Evolutionary conservation across 176 grass and related monocot genomes (phyloP).

Genomic region (Neostapfia colusana): DNA sequence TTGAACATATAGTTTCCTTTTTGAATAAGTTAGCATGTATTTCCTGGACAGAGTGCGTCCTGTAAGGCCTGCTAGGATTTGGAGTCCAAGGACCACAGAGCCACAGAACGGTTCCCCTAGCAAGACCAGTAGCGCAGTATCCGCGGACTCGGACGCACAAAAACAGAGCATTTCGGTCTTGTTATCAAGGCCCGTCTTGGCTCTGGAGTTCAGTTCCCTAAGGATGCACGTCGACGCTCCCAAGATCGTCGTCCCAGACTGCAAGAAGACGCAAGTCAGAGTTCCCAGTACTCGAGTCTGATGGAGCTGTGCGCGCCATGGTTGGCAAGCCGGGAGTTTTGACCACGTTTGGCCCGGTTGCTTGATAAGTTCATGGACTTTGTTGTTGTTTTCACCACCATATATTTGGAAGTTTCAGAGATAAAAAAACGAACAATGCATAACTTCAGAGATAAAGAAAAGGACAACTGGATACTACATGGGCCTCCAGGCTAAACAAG

Average conservation of each 20-base stretch:
- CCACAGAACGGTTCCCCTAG: conserved; percentile 24
- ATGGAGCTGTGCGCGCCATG: background rate
- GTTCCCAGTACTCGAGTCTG: conserved; percentile 49
- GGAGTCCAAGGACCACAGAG: conserved; percentile 37
- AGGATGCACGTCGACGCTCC: conserved; percentile 81
- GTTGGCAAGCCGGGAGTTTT: conserved; percentile 18
- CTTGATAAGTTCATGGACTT: background rate
- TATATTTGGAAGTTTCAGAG: no score
- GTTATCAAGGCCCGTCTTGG: conserved; percentile 77
- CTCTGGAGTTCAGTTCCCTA: conserved; percentile 81
- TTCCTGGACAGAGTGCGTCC: conserved; percentile 58
- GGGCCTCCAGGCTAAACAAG: no score
- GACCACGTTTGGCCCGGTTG: conserved; percentile 18
- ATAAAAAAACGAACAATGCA: background rate
- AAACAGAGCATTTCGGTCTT: conserved; percentile 60
- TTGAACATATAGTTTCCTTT: background rate
- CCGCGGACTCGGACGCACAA: conserved; percentile 37
- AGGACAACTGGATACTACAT: no score
- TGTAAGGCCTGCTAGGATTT: conserved; percentile 65
- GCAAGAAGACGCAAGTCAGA: conserved; percentile 56
- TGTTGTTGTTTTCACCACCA: background rate
- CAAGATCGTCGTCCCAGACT: conserved; percentile 25
- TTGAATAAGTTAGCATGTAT: conserved; percentile 32
- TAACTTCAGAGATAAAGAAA: no score
- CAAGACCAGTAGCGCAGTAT: background rate